Conservation (phyloP, 1,284 basidiomycete genomes). For the Cryptococcus jaspeensis region DNA sequence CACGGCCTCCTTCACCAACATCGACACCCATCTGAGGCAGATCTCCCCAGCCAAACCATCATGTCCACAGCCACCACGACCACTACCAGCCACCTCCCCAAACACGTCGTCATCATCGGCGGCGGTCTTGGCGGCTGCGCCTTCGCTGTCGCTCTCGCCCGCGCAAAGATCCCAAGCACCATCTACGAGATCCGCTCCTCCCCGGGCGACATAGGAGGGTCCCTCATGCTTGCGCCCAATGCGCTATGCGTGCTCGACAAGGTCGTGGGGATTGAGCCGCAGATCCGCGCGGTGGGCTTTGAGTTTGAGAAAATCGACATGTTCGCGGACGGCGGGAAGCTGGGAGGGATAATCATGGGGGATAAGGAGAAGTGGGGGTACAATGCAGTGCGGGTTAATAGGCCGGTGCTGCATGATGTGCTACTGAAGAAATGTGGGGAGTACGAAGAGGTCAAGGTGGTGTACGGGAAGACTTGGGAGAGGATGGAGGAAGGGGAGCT, state of each 20-base stretch:
- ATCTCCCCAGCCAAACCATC: too few species aligned
- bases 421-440: conserved; percentile 17
- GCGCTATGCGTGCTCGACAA: conserved; percentile 24
- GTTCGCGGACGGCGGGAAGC: conserved; percentile 13
- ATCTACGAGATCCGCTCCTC: conserved; percentile 24
- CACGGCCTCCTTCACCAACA: too few species aligned
- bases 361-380: conserved; percentile 10
- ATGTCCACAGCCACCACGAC: too few species aligned
- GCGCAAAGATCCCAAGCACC: conserved; percentile 21
- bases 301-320: conserved; percentile 14
- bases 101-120: conserved; percentile 23
- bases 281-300: conserved; percentile 15
- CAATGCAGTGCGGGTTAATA: conserved; percentile 20
- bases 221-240: conserved; percentile 22
- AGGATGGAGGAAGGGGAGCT: conserved; percentile 20
- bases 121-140: conserved; percentile 24
- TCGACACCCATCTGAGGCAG: too few species aligned
- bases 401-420: conserved; percentile 18
- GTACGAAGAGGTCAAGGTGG: conserved; percentile 15
- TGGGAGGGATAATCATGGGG: conserved; percentile 19
- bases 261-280: conserved; percentile 19
- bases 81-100: too few species aligned
- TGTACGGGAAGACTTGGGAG: conserved; percentile 11
- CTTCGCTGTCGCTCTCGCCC: conserved; percentile 25
- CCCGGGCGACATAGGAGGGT: conserved; percentile 17